phyloP scores from a whole-genome alignment of 139 green algal genomes.

The Astrephomene gubernaculifera region DNA sequence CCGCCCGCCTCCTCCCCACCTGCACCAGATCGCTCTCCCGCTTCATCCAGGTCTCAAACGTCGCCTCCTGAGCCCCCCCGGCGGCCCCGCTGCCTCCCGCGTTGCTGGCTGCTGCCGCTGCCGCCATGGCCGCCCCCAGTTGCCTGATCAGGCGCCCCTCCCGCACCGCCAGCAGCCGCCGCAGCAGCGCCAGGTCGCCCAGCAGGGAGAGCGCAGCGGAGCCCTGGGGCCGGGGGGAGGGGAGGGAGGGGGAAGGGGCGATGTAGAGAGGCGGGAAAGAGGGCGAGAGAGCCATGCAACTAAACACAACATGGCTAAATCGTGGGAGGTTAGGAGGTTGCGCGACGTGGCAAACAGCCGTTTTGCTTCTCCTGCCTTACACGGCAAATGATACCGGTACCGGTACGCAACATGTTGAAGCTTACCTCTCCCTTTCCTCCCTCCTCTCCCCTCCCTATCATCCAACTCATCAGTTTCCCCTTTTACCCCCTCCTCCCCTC shows the following conservation, averaged over 20 bases:
- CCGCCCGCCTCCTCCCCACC: conserved; percentile 11
- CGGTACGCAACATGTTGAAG: no score
- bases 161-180: conserved; percentile 62
- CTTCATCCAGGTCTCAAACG: conserved; percentile 93
- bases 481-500: background rate
- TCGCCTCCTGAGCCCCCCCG: conserved; percentile 1
- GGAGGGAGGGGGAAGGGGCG: no score
- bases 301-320: no score
- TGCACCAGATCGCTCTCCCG: conserved; percentile 84
- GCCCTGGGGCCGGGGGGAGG: conserved; percentile 13
- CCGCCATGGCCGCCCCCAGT: conserved; percentile 68
- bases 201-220: background rate
- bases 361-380: no score
- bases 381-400: no score
- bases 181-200: conserved; percentile 47
- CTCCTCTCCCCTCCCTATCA: background rate
- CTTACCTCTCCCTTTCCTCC: no score
- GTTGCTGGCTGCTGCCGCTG: no score
- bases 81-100: background rate
- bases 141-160: conserved; percentile 74
- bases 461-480: background rate
- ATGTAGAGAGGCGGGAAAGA: background rate
- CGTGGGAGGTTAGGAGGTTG: no score
- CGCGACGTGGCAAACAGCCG: no score
- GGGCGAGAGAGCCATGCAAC: no score